Evolutionary conservation across 2,329 filamentous ascomycete species (phyloP).

Genomic region (Hyphodiscus sp.): DNA sequence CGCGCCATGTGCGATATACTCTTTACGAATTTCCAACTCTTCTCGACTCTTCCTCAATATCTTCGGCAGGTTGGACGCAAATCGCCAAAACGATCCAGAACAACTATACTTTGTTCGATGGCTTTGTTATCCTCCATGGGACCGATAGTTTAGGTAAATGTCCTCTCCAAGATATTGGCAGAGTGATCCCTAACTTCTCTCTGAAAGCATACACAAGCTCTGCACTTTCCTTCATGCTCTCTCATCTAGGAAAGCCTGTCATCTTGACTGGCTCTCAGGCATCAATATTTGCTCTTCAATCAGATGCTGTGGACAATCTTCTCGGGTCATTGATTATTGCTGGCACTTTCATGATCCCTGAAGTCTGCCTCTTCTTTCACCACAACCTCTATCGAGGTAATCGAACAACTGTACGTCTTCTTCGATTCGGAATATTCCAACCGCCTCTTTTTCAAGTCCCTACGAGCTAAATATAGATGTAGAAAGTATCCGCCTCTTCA

Average conservation of each 20-base stretch:
- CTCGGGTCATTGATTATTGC: slow-evolving; percentile 64
- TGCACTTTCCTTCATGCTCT: slow-evolving; percentile 67
- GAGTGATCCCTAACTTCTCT: not conserved
- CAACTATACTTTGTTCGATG: slow-evolving; percentile 65
- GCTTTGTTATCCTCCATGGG: slow-evolving; percentile 66
- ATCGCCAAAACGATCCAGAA: slow-evolving; percentile 52
- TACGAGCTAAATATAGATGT: too few relatives aligned
- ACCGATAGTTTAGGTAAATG: slow-evolving; percentile 51
- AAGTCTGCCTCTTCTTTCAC: slow-evolving; percentile 70
- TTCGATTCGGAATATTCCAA: not conserved
- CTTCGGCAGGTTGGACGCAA: slow-evolving; percentile 64
- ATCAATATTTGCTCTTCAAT: slow-evolving; percentile 65
- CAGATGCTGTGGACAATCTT: slow-evolving; percentile 65
- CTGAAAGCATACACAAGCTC: slow-evolving; percentile 56
- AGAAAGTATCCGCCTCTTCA: slow-evolving; percentile 60
- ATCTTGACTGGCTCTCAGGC: slow-evolving; percentile 59
- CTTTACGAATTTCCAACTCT: slow-evolving; percentile 63
- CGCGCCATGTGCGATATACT: slow-evolving; percentile 58
- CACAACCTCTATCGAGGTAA: slow-evolving; percentile 65
- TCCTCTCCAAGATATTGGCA: not conserved
- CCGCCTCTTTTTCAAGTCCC: too few relatives aligned
- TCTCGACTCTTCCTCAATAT: slow-evolving; percentile 65
- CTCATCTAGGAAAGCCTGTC: slow-evolving; percentile 65
- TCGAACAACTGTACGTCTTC: slow-evolving; percentile 41
- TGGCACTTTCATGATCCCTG: slow-evolving; percentile 67